Evolutionary conservation across 306 rosid genomes (phyloP).

Genomic region (Hylodesmum podocarpum): DNA sequence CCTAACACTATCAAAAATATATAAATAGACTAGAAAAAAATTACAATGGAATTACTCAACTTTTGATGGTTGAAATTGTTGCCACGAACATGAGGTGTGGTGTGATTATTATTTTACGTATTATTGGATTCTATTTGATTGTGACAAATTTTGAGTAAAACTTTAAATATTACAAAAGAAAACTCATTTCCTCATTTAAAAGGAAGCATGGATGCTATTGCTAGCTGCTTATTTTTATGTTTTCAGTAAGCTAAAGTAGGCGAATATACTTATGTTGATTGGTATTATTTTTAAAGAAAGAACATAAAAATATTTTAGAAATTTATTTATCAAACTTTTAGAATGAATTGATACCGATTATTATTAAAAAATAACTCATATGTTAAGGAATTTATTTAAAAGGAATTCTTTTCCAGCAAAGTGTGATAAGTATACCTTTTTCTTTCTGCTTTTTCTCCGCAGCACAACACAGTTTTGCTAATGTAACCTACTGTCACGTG

Average conservation of each 20-base stretch:
- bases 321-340: not conserved
- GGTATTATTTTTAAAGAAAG: not conserved
- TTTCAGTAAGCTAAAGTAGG: not conserved
- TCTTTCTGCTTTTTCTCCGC: not conserved
- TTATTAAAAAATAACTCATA: not conserved
- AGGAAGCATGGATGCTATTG: not conserved
- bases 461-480: not conserved
- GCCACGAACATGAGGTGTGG: not conserved
- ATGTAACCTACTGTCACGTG: not conserved
- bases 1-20: no score
- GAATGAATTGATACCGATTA: not conserved
- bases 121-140: not conserved
- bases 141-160: not conserved
- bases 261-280: not conserved
- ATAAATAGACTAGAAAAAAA: no score
- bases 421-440: not conserved
- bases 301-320: not conserved
- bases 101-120: no score
- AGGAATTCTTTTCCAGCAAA: not conserved
- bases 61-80: not conserved
- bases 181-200: not conserved
- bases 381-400: not conserved
- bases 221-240: not conserved
- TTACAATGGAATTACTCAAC: not conserved
- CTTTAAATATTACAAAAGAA: not conserved